Conservation (phyloP, 345 rosid genomes). For the Eucalyptus regnans region DNA sequence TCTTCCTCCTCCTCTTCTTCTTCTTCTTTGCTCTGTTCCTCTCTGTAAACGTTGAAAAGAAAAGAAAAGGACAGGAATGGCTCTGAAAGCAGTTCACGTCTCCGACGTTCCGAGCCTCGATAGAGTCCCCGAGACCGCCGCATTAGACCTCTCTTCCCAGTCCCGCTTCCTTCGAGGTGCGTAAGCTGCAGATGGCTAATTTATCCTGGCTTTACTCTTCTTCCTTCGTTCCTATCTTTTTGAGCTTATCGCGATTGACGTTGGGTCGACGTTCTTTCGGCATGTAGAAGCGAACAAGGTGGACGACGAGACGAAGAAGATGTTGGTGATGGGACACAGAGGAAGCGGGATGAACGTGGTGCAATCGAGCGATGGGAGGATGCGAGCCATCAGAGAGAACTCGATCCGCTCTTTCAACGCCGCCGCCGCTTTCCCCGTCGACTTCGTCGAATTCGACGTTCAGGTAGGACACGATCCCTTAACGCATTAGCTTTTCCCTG, state of each 20-base stretch:
- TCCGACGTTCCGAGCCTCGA: conserved; percentile 66
- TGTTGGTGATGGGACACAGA: conserved; percentile 73
- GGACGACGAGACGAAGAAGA: conserved; percentile 9
- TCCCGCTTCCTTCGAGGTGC: conserved; percentile 29
- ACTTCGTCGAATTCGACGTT: conserved; percentile 90
- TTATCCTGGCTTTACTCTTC: neutral
- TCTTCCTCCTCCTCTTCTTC: neutral
- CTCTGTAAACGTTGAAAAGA: neutral
- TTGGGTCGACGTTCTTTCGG: neutral
- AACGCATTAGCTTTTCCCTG: neutral
- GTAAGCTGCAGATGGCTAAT: neutral
- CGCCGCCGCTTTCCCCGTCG: conserved; percentile 60
- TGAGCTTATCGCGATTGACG: neutral
- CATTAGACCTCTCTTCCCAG: conserved; percentile 16
- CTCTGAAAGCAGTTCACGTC: conserved; percentile 72
- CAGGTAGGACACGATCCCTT: conserved; percentile 36
- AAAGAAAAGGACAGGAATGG: conserved; percentile 16
- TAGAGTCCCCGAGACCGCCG: conserved; percentile 34
- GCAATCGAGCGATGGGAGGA: conserved; percentile 50
- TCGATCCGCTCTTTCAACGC: conserved; percentile 64
- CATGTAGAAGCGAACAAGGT: neutral
- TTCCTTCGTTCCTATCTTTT: neutral
- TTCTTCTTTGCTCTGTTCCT: neutral
- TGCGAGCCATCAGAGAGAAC: conserved; percentile 69
- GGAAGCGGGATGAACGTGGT: conserved; percentile 82